A percentile compares a stretch with the other conserved stretches of the same genome.
Evolutionary conservation across 441 rosid species (phyloP).

Genomic region (Gossypium schwendimanii): DNA sequence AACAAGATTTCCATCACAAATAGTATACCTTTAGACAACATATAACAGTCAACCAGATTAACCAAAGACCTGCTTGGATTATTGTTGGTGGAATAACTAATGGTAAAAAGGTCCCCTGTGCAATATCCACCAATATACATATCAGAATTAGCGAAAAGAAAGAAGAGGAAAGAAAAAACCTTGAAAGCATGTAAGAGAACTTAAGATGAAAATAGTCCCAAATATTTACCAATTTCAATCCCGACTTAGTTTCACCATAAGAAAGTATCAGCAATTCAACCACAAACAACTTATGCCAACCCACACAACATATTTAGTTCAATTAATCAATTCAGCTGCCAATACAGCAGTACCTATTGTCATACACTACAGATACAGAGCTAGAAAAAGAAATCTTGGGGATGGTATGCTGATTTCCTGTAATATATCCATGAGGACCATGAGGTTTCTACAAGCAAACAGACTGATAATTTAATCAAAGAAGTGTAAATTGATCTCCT

Average conservation of each 20-base stretch:
- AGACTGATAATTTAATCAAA: neutral
- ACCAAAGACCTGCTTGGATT: slow-evolving; percentile 85
- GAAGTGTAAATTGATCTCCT: neutral
- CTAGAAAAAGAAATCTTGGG: neutral
- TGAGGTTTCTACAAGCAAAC: slow-evolving; percentile 5
- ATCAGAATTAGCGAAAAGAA: slow-evolving; percentile 2
- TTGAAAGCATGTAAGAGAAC: neutral
- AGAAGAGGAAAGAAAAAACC: neutral
- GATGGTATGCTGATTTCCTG: neutral
- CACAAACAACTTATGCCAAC: neutral
- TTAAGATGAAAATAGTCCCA: neutral
- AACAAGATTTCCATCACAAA: slow-evolving; percentile 9
- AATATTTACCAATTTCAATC: neutral
- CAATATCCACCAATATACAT: slow-evolving; percentile 19
- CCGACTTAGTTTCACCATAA: neutral
- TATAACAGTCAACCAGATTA: slow-evolving; percentile 72
- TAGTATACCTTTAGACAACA: slow-evolving; percentile 78
- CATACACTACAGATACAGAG: neutral
- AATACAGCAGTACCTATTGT: neutral
- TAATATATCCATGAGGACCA: neutral
- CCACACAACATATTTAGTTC: neutral
- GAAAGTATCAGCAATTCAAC: neutral
- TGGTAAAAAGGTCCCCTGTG: slow-evolving; percentile 84
- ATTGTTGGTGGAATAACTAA: slow-evolving; percentile 80
- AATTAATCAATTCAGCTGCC: neutral